Percentiles rank a stretch among this genome's conserved stretches.
Evolutionary conservation across 768 basidiomycete species (phyloP).

Genomic region (Kwoniella europaea): DNA sequence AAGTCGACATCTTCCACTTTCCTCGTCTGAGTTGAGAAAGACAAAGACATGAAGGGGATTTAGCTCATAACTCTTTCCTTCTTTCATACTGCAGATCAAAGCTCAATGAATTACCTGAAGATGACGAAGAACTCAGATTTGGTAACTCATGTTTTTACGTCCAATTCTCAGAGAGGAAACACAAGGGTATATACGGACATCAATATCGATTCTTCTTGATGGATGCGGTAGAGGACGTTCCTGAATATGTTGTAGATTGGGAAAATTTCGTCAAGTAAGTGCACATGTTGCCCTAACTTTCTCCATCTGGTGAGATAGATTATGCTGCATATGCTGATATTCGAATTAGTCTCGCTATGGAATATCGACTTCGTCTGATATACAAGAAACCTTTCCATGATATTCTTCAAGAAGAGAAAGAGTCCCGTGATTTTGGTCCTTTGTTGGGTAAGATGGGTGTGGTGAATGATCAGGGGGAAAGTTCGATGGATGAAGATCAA

Average conservation of each 20-base stretch:
- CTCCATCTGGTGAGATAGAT: conserved; percentile 20
- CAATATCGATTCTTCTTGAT: conserved; percentile 90
- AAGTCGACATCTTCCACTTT: conserved; percentile 50
- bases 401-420: conserved; percentile 79
- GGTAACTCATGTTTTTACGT: conserved; percentile 91
- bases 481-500: conserved; percentile 90
- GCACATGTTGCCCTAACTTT: neutral
- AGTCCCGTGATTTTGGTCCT: conserved; percentile 78
- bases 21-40: too few species aligned
- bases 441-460: conserved; percentile 90
- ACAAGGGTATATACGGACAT: conserved; percentile 76
- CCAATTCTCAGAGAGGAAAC: conserved; percentile 74
- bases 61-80: neutral
- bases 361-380: conserved; percentile 73
- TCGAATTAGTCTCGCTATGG: conserved; percentile 71
- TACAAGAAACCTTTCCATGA: conserved; percentile 92
- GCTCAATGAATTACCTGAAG: conserved; percentile 71
- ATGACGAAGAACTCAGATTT: conserved; percentile 74
- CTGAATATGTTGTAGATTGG: conserved; percentile 97
- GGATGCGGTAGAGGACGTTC: conserved; percentile 96
- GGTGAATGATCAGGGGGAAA: conserved; percentile 80
- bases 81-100: conserved; percentile 63
- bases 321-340: neutral
- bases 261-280: conserved; percentile 82
- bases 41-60: too few species aligned